Conservation (phyloP, 148 eudicot species). For the Fallopia convolvulus region DNA sequence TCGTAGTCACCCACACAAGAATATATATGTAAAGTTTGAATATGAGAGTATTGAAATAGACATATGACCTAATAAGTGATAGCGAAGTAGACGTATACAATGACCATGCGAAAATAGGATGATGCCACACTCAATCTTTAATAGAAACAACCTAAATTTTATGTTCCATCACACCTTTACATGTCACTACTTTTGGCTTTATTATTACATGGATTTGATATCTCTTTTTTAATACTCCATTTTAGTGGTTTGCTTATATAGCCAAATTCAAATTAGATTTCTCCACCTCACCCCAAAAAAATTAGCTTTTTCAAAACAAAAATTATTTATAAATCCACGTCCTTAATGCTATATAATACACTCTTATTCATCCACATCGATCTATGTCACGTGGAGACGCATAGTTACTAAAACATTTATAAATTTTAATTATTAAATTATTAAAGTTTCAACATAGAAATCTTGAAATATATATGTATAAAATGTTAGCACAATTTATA, state of each 20-base stretch:
- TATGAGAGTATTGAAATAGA: neutral
- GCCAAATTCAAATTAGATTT: neutral
- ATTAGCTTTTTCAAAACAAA: too few species aligned
- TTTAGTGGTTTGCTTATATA: neutral
- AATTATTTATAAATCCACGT: too few species aligned
- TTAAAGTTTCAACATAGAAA: neutral
- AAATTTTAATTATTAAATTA: too few species aligned
- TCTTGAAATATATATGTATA: too few species aligned
- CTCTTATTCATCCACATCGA: neutral
- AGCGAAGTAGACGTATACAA: neutral
- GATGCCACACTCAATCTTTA: constrained; percentile 2
- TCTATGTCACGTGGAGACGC: neutral
- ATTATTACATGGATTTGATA: neutral
- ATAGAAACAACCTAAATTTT: constrained; percentile 10
- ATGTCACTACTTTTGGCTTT: neutral
- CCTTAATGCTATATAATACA: too few species aligned
- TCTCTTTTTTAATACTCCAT: neutral
- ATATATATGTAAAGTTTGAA: neutral
- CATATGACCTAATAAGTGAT: neutral
- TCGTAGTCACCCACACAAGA: neutral
- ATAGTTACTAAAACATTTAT: too few species aligned
- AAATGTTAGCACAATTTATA: too few species aligned
- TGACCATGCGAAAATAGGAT: neutral
- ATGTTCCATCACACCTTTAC: constrained; percentile 4
- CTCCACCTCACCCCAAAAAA: neutral